Base-by-base conservation (phyloP, 2,329 filamentous ascomycete genomes). In the Stachybotrys elegans region DNA sequence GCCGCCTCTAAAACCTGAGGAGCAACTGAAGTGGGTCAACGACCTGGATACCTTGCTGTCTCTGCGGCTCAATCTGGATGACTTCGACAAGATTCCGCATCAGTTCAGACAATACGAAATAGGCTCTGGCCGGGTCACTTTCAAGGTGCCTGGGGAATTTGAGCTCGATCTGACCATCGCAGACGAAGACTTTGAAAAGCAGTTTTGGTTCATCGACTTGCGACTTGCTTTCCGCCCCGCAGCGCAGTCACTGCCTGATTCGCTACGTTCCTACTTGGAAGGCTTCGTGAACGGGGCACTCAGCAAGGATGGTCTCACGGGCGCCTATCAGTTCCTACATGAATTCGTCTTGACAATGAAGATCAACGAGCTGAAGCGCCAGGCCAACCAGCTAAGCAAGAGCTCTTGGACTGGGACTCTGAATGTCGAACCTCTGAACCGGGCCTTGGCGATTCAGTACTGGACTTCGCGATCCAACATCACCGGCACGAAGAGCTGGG, bases 141-240 rank as follows among this genome's bases (percentile, higher is more conserved):
- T 98, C 62, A 78, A 72, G 38, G 86, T 97, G 2, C 70, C 79
- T 3, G 79, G 80, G 43, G 92, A 97, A 62, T 96, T 96, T 56
- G 92, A 97, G 62, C 80, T 97, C 17, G 93, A 97, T 60, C 76
- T 98, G 42, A 91, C 90, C 1, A 86, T 97, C 50, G 88, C 87
- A 16, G 86, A 91, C 53, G 91, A 97, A 58, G 85, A 93, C 51
- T 79, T 83, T 16, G 73, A 82, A 23, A 85, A 86, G 43, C 91
- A 94, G 56, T 94, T 95, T 59, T 96, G 86, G 75, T 95, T 97
- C 59, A 87, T 97, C 49, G 91, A 97, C 62, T 83, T 97, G 56
- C 81, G 91, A 47, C 90, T 95, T 54, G 70, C 83, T 13, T 98
- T 95, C 61, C 75, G 71, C 8, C 92, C 92, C 2, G 75, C 82